A percentile compares a stretch with the other conserved stretches of the same genome.
These are phyloP conservation scores for Allium sativum DNA, from an alignment of 106 monocot species.

Conservation along the genomic window DNA sequence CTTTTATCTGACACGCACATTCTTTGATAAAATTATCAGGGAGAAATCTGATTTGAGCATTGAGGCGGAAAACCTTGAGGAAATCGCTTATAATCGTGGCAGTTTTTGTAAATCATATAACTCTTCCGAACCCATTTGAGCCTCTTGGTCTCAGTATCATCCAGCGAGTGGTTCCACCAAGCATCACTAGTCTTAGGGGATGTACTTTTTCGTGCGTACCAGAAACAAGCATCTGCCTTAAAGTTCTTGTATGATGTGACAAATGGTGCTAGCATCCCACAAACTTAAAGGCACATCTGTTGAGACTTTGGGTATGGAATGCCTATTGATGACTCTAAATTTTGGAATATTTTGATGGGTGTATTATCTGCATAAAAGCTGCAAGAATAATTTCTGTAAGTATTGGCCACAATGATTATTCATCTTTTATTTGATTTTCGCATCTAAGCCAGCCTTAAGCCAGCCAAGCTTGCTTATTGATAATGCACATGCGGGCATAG, in stretches of 20 bases:
- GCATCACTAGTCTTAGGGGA: background rate
- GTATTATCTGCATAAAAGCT: constrained; percentile 53
- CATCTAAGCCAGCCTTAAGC: background rate
- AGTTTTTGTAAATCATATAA: constrained; percentile 49
- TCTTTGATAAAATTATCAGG: constrained; percentile 43
- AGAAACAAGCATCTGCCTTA: constrained; percentile 19
- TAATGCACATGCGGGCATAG: background rate
- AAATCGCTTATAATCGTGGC: constrained; percentile 28
- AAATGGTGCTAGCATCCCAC: constrained; percentile 57
- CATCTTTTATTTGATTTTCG: background rate
- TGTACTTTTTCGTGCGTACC: background rate
- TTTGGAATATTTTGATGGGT: constrained; percentile 49
- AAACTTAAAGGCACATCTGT: constrained; percentile 47
- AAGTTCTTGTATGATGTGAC: constrained; percentile 19
- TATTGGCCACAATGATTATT: background rate
- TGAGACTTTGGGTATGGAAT: constrained; percentile 35
- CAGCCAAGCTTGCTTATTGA: background rate
- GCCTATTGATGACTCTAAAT: constrained; percentile 24
- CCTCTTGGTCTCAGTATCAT: constrained; percentile 7
- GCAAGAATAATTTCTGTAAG: background rate
- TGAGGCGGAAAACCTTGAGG: constrained; percentile 22
- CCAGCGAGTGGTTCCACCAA: constrained; percentile 28
- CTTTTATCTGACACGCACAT: too few relatives aligned
- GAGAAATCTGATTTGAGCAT: constrained; percentile 9
- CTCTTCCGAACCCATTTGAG: constrained; percentile 27